Evolutionary conservation across 768 basidiomycete species (phyloP), one percentile per base, ranked within the genome.

Genomic region (Galerina marginata): DNA sequence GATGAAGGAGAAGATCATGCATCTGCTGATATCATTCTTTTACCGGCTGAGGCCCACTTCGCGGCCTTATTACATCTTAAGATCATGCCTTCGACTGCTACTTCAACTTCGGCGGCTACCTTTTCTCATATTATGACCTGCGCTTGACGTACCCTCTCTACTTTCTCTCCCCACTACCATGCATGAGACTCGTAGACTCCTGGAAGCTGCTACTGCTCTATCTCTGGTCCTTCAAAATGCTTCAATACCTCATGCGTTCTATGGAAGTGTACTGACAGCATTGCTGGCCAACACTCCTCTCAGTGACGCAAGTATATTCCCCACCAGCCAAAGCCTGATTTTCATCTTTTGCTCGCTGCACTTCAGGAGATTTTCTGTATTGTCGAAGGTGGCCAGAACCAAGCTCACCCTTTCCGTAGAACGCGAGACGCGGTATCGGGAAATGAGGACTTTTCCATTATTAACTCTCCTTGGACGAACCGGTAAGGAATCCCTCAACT

Each of bases 391-490:
- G 86, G 88, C n/a, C 74, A 84, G 38, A 72, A 76, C 44, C 82
- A 77, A 36, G 74, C 81, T 0, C 88, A 93, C 71, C 88, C 91
- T 0, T 95, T 93, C 72, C 86, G 91, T 59, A 86, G 88, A 59
- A 90, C 92, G 47, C 86, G 92, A 58, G 90, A 93, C 64, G 91
- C 92, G 11, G 70, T 91, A 54, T 75, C 85, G 33, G 84, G 83
- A 29, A 87, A 79, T 68, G 81, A 86, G 37, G 83, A 88, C 67
- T 85, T 92, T 65, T 83, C 86, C 9, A 81, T 83, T 20, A 88
- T 84, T 11, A 83, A 88, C 65, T 91, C 92, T 0, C 88, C 92
- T n/a, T 93, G 92, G 92, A 92, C 88, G 57, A 91, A 92, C 68
- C 84, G 93, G 92, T 91, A 71, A 58, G 77, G 67, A 46, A 33